phyloP scores from a whole-genome alignment of 176 grass and related monocot species.

The Cenchrus americanus region DNA sequence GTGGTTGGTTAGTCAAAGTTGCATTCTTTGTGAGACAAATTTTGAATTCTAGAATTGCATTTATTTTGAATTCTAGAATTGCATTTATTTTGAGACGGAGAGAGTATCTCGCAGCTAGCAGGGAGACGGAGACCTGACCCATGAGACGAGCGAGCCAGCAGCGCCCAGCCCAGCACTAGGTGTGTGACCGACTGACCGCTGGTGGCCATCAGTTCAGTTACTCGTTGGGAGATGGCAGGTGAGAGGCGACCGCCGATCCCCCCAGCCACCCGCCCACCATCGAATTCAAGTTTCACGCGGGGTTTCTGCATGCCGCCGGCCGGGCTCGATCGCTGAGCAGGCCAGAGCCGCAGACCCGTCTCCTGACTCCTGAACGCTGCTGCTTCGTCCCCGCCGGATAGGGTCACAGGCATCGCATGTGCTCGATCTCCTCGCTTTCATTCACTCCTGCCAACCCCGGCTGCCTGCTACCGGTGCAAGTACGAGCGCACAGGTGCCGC shows the following conservation, averaged over 20 bases:
- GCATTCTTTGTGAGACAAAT: too few relatives aligned
- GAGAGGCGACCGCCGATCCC: neutral
- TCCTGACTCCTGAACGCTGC: neutral
- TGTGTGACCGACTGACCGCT: neutral
- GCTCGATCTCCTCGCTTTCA: neutral
- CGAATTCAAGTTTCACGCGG: slow-evolving; percentile 31
- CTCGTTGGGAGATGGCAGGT: slow-evolving; percentile 45
- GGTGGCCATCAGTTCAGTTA: neutral
- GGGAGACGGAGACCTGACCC: neutral
- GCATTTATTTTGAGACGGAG: too few relatives aligned
- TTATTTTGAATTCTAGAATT: too few relatives aligned
- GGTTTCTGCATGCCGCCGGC: neutral
- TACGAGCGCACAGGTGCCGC: neutral
- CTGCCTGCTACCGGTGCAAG: neutral
- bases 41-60: too few relatives aligned
- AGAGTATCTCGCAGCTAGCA: neutral
- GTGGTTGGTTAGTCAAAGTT: too few relatives aligned
- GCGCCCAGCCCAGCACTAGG: too few relatives aligned
- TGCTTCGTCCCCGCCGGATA: neutral
- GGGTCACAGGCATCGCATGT: neutral
- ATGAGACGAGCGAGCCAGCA: too few relatives aligned
- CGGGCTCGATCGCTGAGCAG: neutral
- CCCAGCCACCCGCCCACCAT: neutral
- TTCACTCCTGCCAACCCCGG: neutral
- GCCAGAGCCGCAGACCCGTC: neutral